These are phyloP conservation scores for Lasiodiplodia citricola DNA, from an alignment of 2,329 filamentous ascomycete species.

Conservation along the genomic window DNA sequence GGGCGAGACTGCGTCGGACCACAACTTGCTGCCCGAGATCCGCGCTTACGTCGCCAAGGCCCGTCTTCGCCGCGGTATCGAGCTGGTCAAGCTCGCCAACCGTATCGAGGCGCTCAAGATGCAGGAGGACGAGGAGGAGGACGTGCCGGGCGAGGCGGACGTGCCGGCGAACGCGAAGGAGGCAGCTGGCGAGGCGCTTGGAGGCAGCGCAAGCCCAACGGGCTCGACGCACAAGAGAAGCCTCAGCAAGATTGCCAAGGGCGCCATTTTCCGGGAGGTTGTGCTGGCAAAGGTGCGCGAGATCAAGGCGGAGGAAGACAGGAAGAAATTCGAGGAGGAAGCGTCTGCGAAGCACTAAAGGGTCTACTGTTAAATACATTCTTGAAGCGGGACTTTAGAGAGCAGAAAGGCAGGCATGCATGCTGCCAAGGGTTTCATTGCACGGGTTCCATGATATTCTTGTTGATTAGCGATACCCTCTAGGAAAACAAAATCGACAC, in stretches of 20 bases:
- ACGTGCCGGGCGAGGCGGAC: conserved; percentile 62
- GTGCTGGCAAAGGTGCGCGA: conserved; percentile 92
- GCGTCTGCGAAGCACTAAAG: conserved; percentile 42
- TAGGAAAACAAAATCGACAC: conserved; percentile 25
- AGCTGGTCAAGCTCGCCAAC: conserved; percentile 94
- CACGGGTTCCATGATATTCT: conserved; percentile 12
- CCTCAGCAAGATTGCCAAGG: conserved; percentile 64
- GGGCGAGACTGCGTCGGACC: conserved; percentile 88
- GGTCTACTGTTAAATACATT: conserved; percentile 6
- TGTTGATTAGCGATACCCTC: conserved; percentile 39
- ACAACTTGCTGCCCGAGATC: conserved; percentile 97
- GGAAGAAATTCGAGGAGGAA: conserved; percentile 68
- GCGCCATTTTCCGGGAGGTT: conserved; percentile 89
- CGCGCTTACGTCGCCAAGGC: conserved; percentile 90
- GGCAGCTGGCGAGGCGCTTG: conserved; percentile 56
- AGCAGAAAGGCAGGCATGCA: conserved; percentile 6
- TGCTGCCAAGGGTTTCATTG: conserved; percentile 15
- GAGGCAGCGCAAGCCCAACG: conserved; percentile 34
- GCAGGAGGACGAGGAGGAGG: conserved; percentile 85
- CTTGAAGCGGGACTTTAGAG: conserved; percentile 20
- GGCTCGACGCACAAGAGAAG: conserved; percentile 51
- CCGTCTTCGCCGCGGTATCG: conserved; percentile 89
- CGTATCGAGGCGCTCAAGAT: conserved; percentile 94
- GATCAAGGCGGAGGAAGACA: conserved; percentile 85
- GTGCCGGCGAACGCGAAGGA: conserved; percentile 67